Evolutionary conservation across 192 early-diverging fungal genomes (phyloP), one percentile per base, ranked within the genome.

Genomic region (Rhizophagus prolifer): DNA sequence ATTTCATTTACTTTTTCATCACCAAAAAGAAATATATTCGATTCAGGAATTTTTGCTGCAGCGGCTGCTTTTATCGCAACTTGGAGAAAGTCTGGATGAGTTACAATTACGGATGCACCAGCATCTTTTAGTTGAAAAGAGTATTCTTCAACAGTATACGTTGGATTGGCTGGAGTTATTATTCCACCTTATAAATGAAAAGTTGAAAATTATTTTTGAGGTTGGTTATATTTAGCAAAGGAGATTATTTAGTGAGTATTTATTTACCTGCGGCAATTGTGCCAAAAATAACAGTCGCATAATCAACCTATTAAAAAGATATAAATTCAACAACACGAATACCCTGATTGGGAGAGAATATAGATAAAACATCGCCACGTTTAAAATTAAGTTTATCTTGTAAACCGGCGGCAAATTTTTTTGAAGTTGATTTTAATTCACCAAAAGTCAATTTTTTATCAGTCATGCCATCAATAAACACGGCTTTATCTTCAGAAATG

Each of bases 91-190:
- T 75, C 67, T 60, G 80, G 79, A 26, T 81, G 75, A 4, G 86
- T 86, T 64, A 98, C 83, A 10, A 97, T 78, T 14, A 86, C 81
- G 23, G 86, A 90, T 31, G 95, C 91, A 8, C 85, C 78, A 3
- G 92, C 87, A 47, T 92, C 88, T 23, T 85, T 64, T 36, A 98
- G 81, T 75, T 96, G 94, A 78, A 90, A 87, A 0, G 88, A 84
- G 21, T 96, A 77, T 75, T 98, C 96, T 58, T 87, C 81, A 12
- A 81, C 83, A 3, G 87, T 95, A 83, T 96, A 97, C 19, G 82
- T 82, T 14, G 95, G 93, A 76, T 96, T 98, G 30, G 90, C 91
- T 19, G 92, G 88, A 4, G 93, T 90, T 26, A 92, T 81, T 4
- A 92, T 82, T 12, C 90, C 91, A 13, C 95, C 94, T 74, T 25